Percentiles rank a stretch among this genome's conserved stretches.
Evolutionary conservation across 768 basidiomycete species (phyloP).

Genomic region (Hygrocybe punicea): DNA sequence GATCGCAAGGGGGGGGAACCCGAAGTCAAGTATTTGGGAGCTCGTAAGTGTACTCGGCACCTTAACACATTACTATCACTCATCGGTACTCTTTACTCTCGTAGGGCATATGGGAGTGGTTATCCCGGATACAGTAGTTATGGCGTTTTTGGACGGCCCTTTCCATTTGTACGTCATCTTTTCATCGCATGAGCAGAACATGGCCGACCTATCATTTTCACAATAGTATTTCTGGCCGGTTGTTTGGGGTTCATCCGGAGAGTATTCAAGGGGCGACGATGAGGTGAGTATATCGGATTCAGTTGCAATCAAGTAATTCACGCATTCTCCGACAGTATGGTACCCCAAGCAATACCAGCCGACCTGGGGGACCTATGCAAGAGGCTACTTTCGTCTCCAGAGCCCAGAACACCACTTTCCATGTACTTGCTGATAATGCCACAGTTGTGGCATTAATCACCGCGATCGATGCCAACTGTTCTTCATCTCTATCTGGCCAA

Average conservation of each 20-base stretch:
- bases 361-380: constrained; percentile 45
- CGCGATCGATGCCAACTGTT: constrained; percentile 41
- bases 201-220: neutral
- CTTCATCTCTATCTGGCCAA: constrained; percentile 29
- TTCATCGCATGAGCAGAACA: neutral
- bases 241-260: constrained; percentile 39
- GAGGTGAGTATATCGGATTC: constrained; percentile 36
- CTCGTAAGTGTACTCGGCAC: constrained; percentile 30
- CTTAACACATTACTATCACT: constrained; percentile 1
- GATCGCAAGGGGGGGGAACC: constrained; percentile 51
- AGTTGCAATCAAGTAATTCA: neutral
- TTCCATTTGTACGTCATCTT: constrained; percentile 45
- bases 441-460: constrained; percentile 42
- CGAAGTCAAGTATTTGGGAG: constrained; percentile 45
- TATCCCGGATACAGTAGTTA: constrained; percentile 49
- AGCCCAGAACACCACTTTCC: constrained; percentile 36
- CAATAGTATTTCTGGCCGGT: constrained; percentile 51
- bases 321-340: constrained; percentile 52
- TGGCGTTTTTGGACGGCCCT: constrained; percentile 48
- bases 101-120: constrained; percentile 59
- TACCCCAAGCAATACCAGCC: constrained; percentile 39
- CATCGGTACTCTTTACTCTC: constrained; percentile 1
- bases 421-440: constrained; percentile 45
- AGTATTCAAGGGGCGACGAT: constrained; percentile 23
- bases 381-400: constrained; percentile 41